Evolutionary conservation across 208 protist species (phyloP).

Genomic region (Wallacemonas sp.): DNA sequence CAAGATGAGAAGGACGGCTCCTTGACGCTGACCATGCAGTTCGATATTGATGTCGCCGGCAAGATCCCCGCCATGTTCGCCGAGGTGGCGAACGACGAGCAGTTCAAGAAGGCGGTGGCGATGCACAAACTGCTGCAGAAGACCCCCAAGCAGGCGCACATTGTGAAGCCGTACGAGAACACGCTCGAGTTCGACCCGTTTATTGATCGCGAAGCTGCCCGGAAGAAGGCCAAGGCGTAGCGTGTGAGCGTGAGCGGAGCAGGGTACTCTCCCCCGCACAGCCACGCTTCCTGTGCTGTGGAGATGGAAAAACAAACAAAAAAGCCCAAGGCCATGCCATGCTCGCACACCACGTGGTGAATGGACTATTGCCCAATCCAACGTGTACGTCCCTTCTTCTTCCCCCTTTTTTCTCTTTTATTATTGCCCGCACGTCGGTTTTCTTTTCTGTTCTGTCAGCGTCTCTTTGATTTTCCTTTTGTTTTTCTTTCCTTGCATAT

Average conservation of each 20-base stretch:
- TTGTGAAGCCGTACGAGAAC: slow-evolving; percentile 26
- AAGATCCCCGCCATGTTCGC: slow-evolving; percentile 34
- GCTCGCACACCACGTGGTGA: background rate
- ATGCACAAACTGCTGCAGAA: slow-evolving; percentile 22
- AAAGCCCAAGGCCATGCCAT: too few species aligned
- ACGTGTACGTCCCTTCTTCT: background rate
- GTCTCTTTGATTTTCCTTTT: too few species aligned
- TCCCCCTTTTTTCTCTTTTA: slow-evolving; percentile 7
- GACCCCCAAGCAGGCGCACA: slow-evolving; percentile 10
- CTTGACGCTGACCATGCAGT: slow-evolving; percentile 36
- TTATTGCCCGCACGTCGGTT: too few species aligned
- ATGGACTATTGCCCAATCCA: too few species aligned
- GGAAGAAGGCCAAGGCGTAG: background rate
- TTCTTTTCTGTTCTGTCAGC: too few species aligned
- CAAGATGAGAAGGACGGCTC: slow-evolving; percentile 52
- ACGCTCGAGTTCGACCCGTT: slow-evolving; percentile 23
- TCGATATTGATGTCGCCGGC: slow-evolving; percentile 40
- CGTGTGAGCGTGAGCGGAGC: background rate
- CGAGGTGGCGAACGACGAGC: slow-evolving; percentile 30
- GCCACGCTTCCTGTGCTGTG: too few species aligned
- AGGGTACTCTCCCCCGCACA: too few species aligned
- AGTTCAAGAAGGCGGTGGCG: slow-evolving; percentile 31
- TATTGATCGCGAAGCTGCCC: background rate
- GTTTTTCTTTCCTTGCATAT: too few species aligned
- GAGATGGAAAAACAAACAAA: too few species aligned